Evolutionary conservation across 768 basidiomycete genomes (phyloP), one percentile per base, ranked within the genome.

Genomic region (Pleurotus cornucopiae): DNA sequence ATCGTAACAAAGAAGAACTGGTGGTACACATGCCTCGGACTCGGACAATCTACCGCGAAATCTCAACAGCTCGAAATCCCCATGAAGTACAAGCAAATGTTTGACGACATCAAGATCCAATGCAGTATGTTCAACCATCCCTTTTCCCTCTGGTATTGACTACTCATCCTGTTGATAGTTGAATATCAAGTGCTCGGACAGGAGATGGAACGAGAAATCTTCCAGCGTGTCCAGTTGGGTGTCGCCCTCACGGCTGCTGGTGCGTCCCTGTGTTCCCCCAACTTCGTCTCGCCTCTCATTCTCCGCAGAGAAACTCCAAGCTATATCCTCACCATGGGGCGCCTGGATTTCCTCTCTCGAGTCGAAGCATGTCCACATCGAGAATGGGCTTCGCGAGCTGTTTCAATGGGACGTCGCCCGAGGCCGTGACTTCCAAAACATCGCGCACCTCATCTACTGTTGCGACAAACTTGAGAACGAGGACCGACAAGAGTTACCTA

Each of bases 161-260:
- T 25, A 21, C 47, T 45, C 44, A 59, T 37, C 9, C 14, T 16
- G 26, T 2, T 11, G 20, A 45, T 6, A 91, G 90, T 90, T 47
- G 88, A 91, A 68, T 93, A 92, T 61, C 67, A 73, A 37, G 66
- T 73, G 25, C 70, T 93, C 1, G 66, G 76, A 2, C 74, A 80
- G 11, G 73, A 75, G 4, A 71, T 76, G 3, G 89, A 93, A 67
- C 81, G 90, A 48, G 91, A 93, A 53, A 85, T 92, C 18, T 91
- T 90, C 63, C 86, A 89, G 61, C 76, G 91, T 23, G 91, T 94
- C 13, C 91, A 94, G 61, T 68, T 93, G 40, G 91, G 91, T 54
- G 83, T 90, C 72, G 73, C 82, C 13, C 73, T 94, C 46, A 86
- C 86, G 6, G 79, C 84, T 18, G 86, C 89, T 65, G 88, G 89